Conservation (phyloP, 805 yeast genomes). For the Cyberlindnera petersonii region DNA sequence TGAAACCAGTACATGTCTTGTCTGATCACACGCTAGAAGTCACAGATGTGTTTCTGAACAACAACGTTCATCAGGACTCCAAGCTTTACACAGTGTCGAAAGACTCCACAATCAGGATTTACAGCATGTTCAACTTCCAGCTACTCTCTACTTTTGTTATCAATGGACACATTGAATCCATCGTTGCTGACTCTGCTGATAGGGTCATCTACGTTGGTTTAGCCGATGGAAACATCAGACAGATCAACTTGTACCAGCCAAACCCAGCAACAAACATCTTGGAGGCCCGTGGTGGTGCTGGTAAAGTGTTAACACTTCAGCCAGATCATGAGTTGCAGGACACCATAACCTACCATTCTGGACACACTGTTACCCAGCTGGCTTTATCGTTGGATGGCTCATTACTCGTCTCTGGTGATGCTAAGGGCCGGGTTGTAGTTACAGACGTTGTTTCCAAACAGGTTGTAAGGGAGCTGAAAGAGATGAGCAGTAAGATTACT, state of each 20-base stretch:
- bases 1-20: slow-evolving; percentile 56
- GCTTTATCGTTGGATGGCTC: slow-evolving; percentile 73
- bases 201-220: slow-evolving; percentile 72
- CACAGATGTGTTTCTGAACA: slow-evolving; percentile 41
- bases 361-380: slow-evolving; percentile 44
- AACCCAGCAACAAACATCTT: slow-evolving; percentile 26
- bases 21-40: slow-evolving; percentile 54
- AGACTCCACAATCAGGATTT: slow-evolving; percentile 74
- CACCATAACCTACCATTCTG: slow-evolving; percentile 52
- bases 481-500: slow-evolving; percentile 18
- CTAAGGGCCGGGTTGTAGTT: slow-evolving; percentile 58
- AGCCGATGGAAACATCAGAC: slow-evolving; percentile 54
- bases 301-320: slow-evolving; percentile 31
- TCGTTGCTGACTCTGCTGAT: slow-evolving; percentile 75
- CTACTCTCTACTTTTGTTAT: slow-evolving; percentile 71
- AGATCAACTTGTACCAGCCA: slow-evolving; percentile 46
- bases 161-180: slow-evolving; percentile 49
- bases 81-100: slow-evolving; percentile 64
- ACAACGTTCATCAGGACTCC: slow-evolving; percentile 56
- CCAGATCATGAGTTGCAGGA: slow-evolving; percentile 44
- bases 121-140: slow-evolving; percentile 42
- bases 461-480: slow-evolving; percentile 52
- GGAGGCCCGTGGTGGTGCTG: slow-evolving; percentile 30
- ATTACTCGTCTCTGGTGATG: slow-evolving; percentile 66
- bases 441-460: slow-evolving; percentile 72